phyloP scores from a whole-genome alignment of 768 basidiomycete genomes.

The Auriscalpium microsporum region DNA sequence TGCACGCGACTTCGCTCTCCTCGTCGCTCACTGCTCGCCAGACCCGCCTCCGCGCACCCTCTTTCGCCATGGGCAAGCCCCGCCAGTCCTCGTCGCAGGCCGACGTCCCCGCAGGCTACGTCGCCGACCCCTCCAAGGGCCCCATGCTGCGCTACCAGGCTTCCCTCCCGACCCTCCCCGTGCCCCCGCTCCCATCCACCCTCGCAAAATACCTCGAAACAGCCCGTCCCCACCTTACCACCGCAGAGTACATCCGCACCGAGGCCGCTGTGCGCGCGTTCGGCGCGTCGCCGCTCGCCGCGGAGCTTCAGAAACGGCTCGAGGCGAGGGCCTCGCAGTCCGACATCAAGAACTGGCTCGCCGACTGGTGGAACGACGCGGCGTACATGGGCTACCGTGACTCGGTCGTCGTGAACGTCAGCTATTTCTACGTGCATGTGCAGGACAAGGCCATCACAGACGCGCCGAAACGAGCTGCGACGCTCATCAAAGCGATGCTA shows the following conservation, averaged over 20 bases:
- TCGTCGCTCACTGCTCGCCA: neutral
- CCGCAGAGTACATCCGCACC: slow-evolving; percentile 52
- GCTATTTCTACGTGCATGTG: slow-evolving; percentile 90
- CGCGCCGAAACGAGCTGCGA: slow-evolving; percentile 69
- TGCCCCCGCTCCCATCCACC: slow-evolving; percentile 78
- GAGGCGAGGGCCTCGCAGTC: slow-evolving; percentile 62
- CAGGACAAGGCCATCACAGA: slow-evolving; percentile 47
- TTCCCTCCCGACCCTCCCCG: slow-evolving; percentile 69
- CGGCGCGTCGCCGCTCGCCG: slow-evolving; percentile 55
- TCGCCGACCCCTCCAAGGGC: slow-evolving; percentile 45
- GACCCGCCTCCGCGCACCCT: neutral
- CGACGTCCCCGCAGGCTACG: slow-evolving; percentile 34
- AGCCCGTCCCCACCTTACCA: slow-evolving; percentile 67
- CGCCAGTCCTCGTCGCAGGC: neutral
- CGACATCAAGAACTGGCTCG: slow-evolving; percentile 70
- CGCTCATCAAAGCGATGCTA: slow-evolving; percentile 75
- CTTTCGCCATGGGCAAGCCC: neutral
- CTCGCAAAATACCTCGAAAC: slow-evolving; percentile 83
- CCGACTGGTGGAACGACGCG: slow-evolving; percentile 96
- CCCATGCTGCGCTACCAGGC: slow-evolving; percentile 71
- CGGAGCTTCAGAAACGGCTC: slow-evolving; percentile 70
- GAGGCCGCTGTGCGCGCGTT: slow-evolving; percentile 56
- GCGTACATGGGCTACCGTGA: slow-evolving; percentile 88
- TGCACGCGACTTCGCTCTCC: neutral
- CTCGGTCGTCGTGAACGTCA: slow-evolving; percentile 85